phyloP scores from a whole-genome alignment of 2,329 filamentous ascomycete species.

The Beauveria medogensis region DNA sequence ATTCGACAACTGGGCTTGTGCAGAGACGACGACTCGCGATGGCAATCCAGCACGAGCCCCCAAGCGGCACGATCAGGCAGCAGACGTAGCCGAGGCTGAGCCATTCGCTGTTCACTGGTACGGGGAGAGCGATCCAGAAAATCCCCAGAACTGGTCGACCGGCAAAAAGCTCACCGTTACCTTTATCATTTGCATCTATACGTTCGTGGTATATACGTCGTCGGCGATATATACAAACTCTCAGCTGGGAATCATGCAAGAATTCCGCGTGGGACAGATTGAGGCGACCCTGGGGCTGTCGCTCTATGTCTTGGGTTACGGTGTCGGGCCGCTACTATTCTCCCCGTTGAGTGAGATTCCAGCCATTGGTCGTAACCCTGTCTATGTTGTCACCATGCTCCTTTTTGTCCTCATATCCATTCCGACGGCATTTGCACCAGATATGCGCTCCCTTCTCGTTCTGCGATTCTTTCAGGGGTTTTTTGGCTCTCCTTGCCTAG shows the following conservation, averaged over 20 bases:
- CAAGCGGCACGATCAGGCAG: constrained; percentile 30
- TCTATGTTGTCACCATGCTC: constrained; percentile 60
- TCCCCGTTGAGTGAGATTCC: constrained; percentile 61
- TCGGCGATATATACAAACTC: constrained; percentile 41
- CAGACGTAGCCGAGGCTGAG: too few relatives aligned
- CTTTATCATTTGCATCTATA: constrained; percentile 45
- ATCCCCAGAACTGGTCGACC: constrained; percentile 48
- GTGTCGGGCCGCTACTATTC: constrained; percentile 56
- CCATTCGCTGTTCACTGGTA: constrained; percentile 45
- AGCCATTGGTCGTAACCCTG: constrained; percentile 55
- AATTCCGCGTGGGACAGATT: constrained; percentile 44
- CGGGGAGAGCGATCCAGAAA: constrained; percentile 44
- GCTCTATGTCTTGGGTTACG: constrained; percentile 56
- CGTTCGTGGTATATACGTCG: constrained; percentile 49
- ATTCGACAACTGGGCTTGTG: constrained; percentile 26
- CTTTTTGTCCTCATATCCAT: constrained; percentile 61
- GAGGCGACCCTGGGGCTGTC: constrained; percentile 50
- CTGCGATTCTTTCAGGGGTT: constrained; percentile 58
- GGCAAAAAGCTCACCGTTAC: constrained; percentile 33
- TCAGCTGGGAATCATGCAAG: constrained; percentile 37
- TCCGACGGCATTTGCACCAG: constrained; percentile 53
- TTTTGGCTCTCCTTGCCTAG: constrained; percentile 58
- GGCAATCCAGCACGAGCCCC: constrained; percentile 35
- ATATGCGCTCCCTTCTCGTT: constrained; percentile 56
- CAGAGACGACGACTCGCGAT: constrained; percentile 38